Evolutionary conservation across 2,329 filamentous ascomycete species (phyloP).

Genomic region (Whalleya microplaca): DNA sequence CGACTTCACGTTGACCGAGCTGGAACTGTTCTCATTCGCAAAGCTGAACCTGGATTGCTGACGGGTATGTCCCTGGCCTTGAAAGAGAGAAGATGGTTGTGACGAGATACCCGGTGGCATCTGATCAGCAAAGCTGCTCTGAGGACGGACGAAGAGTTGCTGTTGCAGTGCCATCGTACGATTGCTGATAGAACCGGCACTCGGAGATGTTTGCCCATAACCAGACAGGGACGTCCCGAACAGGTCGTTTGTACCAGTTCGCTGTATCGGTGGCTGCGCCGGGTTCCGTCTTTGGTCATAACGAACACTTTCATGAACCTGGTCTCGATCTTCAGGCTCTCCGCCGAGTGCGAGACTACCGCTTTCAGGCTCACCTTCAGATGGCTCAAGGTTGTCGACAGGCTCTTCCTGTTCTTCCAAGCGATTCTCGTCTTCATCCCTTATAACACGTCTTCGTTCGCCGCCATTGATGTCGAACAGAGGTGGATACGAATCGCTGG

Average conservation of each 20-base stretch:
- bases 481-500: conserved; percentile 60
- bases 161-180: conserved; percentile 83
- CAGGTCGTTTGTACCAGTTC: conserved; percentile 56
- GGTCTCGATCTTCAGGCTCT: conserved; percentile 83
- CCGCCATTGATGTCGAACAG: conserved; percentile 84
- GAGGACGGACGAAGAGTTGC: conserved; percentile 71
- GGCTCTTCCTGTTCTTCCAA: conserved; percentile 54
- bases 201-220: conserved; percentile 54
- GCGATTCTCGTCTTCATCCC: conserved; percentile 68
- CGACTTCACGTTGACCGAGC: conserved; percentile 70
- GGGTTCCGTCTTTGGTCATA: conserved; percentile 66
- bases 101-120: conserved; percentile 62
- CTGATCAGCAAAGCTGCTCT: conserved; percentile 61
- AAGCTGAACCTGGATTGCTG: conserved; percentile 90
- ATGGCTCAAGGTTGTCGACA: conserved; percentile 48
- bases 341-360: conserved; percentile 87
- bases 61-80: conserved; percentile 72
- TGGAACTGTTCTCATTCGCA: conserved; percentile 71
- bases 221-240: conserved; percentile 59
- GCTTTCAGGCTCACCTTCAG: conserved; percentile 78
- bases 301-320: conserved; percentile 51
- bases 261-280: conserved; percentile 78
- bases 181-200: conserved; percentile 63
- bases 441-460: conserved; percentile 77
- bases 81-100: conserved; percentile 54